phyloP scores from a whole-genome alignment of 805 yeast species.

The Candida orba region DNA sequence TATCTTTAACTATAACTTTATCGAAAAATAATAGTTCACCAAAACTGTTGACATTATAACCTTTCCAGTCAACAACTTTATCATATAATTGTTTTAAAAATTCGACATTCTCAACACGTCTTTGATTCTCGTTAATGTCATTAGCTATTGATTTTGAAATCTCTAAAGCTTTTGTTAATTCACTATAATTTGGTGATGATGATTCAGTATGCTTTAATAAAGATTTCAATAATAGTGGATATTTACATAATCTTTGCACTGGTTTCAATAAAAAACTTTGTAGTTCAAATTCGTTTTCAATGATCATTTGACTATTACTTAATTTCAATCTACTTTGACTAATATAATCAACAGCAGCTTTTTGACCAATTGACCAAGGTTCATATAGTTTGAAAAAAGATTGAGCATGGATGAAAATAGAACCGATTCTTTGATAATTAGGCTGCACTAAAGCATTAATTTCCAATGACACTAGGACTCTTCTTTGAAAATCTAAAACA shows the following conservation, averaged over 20 bases:
- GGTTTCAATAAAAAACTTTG: conserved; percentile 90
- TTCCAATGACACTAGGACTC: conserved; percentile 83
- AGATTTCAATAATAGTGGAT: conserved; percentile 77
- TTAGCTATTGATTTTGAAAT: conserved; percentile 80
- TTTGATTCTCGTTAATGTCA: conserved; percentile 87
- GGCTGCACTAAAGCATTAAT: conserved; percentile 73
- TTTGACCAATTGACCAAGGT: conserved; percentile 90
- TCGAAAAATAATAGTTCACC: conserved; percentile 82
- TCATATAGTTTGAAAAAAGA: conserved; percentile 84
- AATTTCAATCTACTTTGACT: conserved; percentile 46
- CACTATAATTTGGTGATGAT: conserved; percentile 49
- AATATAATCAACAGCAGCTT: conserved; percentile 78
- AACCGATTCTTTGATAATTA: conserved; percentile 78
- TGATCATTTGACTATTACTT: conserved; percentile 45
- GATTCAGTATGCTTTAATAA: conserved; percentile 58
- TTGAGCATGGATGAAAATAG: conserved; percentile 79
- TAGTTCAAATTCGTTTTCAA: conserved; percentile 82
- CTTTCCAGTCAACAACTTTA: conserved; percentile 87
- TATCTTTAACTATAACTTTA: conserved; percentile 58
- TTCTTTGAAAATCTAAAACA: conserved; percentile 85
- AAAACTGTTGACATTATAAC: conserved; percentile 67
- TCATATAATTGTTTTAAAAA: conserved; percentile 60
- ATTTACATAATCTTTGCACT: conserved; percentile 91
- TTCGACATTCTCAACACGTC: conserved; percentile 81
- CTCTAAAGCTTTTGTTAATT: conserved; percentile 60